Conservation (phyloP, 2,329 filamentous ascomycete genomes). For the Neofusicoccum laricinum region DNA sequence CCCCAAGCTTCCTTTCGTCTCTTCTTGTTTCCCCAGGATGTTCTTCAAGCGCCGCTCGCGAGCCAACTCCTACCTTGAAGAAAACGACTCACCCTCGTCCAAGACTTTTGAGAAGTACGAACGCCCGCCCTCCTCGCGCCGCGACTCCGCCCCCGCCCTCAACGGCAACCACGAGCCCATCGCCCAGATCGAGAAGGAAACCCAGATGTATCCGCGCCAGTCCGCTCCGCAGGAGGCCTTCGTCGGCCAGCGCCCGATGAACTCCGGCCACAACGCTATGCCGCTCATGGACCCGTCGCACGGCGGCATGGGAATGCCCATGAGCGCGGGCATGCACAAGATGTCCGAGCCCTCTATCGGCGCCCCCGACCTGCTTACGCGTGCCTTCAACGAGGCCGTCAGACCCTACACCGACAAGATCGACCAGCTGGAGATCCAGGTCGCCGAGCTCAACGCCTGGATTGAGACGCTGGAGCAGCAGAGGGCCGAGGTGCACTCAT, state of each 20-base stretch:
- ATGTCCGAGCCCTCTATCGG: slow-evolving; percentile 38
- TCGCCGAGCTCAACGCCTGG: slow-evolving; percentile 49
- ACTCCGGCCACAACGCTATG: slow-evolving; percentile 20
- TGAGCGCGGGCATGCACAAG: slow-evolving; percentile 16
- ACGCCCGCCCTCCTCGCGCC: slow-evolving; percentile 39
- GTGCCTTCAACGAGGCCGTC: slow-evolving; percentile 54
- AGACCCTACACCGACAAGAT: slow-evolving; percentile 53
- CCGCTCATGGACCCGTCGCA: slow-evolving; percentile 26
- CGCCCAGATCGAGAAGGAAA: slow-evolving; percentile 25
- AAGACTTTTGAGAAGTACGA: slow-evolving; percentile 40
- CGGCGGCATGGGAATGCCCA: slow-evolving; percentile 17
- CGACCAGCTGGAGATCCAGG: slow-evolving; percentile 49
- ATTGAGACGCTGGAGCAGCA: slow-evolving; percentile 52
- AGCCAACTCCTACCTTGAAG: slow-evolving; percentile 49
- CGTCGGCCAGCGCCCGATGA: slow-evolving; percentile 19
- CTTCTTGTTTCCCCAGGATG: slow-evolving; percentile 34
- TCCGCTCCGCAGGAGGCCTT: slow-evolving; percentile 40
- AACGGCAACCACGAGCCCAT: slow-evolving; percentile 28
- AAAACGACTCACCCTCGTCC: slow-evolving; percentile 31
- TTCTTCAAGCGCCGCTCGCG: slow-evolving; percentile 51
- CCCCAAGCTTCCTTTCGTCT: slow-evolving; percentile 20
- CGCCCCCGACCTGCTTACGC: slow-evolving; percentile 47
- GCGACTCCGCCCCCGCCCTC: slow-evolving; percentile 26
- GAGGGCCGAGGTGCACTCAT: slow-evolving; percentile 51
- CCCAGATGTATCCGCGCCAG: slow-evolving; percentile 45